These are phyloP conservation scores for Mycena belliarum DNA, from an alignment of 768 basidiomycete species.

Conservation along the genomic window DNA sequence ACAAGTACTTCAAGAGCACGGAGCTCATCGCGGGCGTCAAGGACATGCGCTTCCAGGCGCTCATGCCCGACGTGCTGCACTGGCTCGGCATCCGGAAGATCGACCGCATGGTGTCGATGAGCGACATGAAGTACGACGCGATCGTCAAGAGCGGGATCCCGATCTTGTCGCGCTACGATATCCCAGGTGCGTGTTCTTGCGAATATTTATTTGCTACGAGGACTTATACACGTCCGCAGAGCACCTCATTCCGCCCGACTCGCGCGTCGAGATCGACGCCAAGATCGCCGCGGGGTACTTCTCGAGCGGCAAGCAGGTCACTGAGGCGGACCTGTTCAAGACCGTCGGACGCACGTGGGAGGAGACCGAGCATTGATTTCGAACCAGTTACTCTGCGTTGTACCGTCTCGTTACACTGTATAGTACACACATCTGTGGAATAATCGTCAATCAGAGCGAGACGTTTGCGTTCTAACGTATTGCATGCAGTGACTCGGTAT, in stretches of 20 bases:
- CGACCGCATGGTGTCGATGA: slow-evolving; percentile 89
- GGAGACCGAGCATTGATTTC: slow-evolving; percentile 87
- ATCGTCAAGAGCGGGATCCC: slow-evolving; percentile 88
- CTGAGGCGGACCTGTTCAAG: slow-evolving; percentile 77
- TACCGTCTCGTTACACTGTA: no score
- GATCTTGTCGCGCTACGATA: slow-evolving; percentile 80
- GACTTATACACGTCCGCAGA: slow-evolving; percentile 39
- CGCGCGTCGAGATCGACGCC: slow-evolving; percentile 92
- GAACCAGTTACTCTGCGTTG: no score
- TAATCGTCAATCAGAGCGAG: no score
- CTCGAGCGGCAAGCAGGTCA: slow-evolving; percentile 74
- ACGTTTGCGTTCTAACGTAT: no score
- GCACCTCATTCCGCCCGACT: slow-evolving; percentile 87
- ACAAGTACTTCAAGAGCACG: slow-evolving; percentile 92
- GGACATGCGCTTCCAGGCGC: slow-evolving; percentile 91
- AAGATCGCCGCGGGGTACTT: slow-evolving; percentile 96
- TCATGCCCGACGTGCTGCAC: slow-evolving; percentile 96
- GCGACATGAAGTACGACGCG: slow-evolving; percentile 95
- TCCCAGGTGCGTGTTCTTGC: slow-evolving; percentile 58
- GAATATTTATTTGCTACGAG: background rate
- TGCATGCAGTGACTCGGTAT: no score
- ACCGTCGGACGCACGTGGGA: slow-evolving; percentile 91
- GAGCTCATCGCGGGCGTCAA: slow-evolving; percentile 94
- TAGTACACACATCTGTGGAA: no score
- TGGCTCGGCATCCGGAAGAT: slow-evolving; percentile 91